These are phyloP conservation scores for Rhododendron williamsianum DNA, from an alignment of 148 eudicot species.

Conservation along the genomic window DNA sequence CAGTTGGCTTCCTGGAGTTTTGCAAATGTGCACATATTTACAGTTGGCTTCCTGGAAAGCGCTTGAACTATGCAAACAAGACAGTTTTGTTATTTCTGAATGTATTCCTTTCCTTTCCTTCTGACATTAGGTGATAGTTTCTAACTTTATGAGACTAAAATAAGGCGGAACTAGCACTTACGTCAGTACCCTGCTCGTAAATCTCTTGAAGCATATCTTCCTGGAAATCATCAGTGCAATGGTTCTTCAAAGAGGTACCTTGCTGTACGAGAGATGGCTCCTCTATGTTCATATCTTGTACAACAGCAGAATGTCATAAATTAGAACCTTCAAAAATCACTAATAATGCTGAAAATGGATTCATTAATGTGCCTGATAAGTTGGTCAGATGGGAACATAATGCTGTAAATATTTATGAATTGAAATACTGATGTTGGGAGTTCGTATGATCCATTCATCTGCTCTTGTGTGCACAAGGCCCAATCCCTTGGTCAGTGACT, in stretches of 20 bases:
- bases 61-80: not conserved
- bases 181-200: conserved; percentile 39
- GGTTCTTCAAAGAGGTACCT: conserved; percentile 24
- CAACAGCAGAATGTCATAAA: conserved; percentile 13
- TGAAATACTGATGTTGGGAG: not conserved
- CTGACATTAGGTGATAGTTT: not conserved
- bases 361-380: not conserved
- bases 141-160: not conserved
- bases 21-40: not conserved
- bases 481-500: not conserved
- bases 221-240: conserved; percentile 36
- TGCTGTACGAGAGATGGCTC: conserved; percentile 30
- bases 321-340: conserved; percentile 6
- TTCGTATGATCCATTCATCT: not conserved
- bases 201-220: conserved; percentile 51
- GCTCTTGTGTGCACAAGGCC: not conserved
- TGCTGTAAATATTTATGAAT: not conserved
- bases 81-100: not conserved
- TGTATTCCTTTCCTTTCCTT: not conserved
- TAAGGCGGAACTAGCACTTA: conserved; percentile 28
- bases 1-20: not conserved
- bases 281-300: conserved; percentile 35
- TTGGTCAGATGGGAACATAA: not conserved
- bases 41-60: not conserved
- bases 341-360: not conserved